A percentile compares a stretch with the other conserved stretches of the same genome.
Evolutionary conservation across 2,329 filamentous ascomycete species (phyloP).

Genomic region (Metarhizium sp.): DNA sequence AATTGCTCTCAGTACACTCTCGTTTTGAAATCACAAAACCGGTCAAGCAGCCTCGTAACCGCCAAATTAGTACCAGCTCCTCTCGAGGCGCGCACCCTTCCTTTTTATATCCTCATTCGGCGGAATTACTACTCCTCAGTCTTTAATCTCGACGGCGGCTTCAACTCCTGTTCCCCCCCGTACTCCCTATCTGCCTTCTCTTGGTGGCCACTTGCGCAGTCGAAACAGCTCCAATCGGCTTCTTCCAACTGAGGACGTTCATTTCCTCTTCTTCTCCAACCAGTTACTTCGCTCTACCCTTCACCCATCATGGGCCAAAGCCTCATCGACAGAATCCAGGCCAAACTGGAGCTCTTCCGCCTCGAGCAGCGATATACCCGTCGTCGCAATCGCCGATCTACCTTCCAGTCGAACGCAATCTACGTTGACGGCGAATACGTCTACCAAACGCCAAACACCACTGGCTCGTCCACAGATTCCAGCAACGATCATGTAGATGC

Average conservation of each 20-base stretch:
- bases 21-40: not conserved
- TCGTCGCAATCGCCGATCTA: slow-evolving; percentile 75
- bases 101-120: not conserved
- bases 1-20: not conserved
- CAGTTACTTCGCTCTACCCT: not conserved
- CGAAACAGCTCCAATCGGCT: not conserved
- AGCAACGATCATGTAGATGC: slow-evolving; percentile 26
- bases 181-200: not conserved
- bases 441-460: slow-evolving; percentile 57
- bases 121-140: not conserved
- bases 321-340: slow-evolving; percentile 51
- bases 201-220: not conserved
- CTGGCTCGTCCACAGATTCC: slow-evolving; percentile 44
- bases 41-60: not conserved
- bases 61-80: not conserved
- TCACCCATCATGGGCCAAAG: slow-evolving; percentile 35
- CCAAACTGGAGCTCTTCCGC: slow-evolving; percentile 81
- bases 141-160: no score
- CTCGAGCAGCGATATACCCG: slow-evolving; percentile 93
- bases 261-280: slow-evolving; percentile 1
- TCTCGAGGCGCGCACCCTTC: not conserved
- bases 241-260: not conserved
- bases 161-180: no score
- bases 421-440: slow-evolving; percentile 96
- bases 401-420: slow-evolving; percentile 78